Conservation (phyloP, 2,329 filamentous ascomycete genomes). For the Fusarium vanettenii region DNA sequence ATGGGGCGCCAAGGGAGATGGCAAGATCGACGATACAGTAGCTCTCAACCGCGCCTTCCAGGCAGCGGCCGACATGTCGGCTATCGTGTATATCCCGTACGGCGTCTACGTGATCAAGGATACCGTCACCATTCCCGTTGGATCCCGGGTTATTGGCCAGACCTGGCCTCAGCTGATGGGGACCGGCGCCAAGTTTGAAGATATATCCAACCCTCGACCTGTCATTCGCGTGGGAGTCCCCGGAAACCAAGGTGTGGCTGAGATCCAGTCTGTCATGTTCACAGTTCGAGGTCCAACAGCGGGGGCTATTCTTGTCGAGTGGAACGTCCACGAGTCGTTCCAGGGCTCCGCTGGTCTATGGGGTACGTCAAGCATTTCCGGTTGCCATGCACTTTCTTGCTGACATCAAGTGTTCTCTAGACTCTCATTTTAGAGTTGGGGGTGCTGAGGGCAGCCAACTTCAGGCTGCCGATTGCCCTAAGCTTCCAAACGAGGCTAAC, state of each 20-base stretch:
- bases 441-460: conserved; percentile 38
- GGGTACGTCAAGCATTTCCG: conserved; percentile 43
- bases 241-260: conserved; percentile 68
- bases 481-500: conserved; percentile 43
- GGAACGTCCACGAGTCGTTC: conserved; percentile 63
- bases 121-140: conserved; percentile 59
- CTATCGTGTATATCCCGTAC: conserved; percentile 57
- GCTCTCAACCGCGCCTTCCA: conserved; percentile 46
- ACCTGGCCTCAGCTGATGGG: conserved; percentile 61
- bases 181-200: conserved; percentile 60
- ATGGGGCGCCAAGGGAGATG: conserved; percentile 73
- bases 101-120: conserved; percentile 57
- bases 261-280: conserved; percentile 73
- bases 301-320: conserved; percentile 72
- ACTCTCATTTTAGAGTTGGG: conserved; percentile 62
- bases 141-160: conserved; percentile 60
- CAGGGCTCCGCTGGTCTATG: conserved; percentile 62
- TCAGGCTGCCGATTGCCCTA: conserved; percentile 34
- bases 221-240: conserved; percentile 68
- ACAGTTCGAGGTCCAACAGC: conserved; percentile 67
- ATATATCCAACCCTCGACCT: conserved; percentile 63
- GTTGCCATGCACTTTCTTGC: neutral
- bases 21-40: conserved; percentile 70
- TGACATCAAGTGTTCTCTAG: conserved; percentile 3
- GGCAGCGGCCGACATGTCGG: conserved; percentile 41